Conservation (phyloP, 177 flowering plant genomes). For the Vitis hybrid region DNA sequence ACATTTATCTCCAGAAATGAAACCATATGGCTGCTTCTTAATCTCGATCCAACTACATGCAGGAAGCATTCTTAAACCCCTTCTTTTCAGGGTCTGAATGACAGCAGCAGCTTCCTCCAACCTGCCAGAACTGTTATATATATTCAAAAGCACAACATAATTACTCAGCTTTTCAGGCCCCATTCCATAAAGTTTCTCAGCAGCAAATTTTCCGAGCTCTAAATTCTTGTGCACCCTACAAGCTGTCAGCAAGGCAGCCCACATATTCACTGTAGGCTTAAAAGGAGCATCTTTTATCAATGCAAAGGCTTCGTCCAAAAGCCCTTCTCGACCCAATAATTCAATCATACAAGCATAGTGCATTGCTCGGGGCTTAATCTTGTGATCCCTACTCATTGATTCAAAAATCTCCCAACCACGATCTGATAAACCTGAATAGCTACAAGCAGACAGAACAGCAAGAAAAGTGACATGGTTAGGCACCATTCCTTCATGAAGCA, state of each 20-base stretch:
- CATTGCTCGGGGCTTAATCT: constrained; percentile 76
- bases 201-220: constrained; percentile 80
- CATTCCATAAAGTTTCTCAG: constrained; percentile 73
- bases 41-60: constrained; percentile 82
- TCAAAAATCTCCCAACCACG: constrained; percentile 73
- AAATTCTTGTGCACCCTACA: constrained; percentile 69
- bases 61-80: constrained; percentile 65
- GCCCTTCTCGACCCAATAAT: constrained; percentile 70
- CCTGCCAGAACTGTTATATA: constrained; percentile 59
- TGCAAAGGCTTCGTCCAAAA: constrained; percentile 68
- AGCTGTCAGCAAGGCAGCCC: constrained; percentile 87
- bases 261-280: constrained; percentile 71
- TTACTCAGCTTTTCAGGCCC: constrained; percentile 73
- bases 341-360: constrained; percentile 87
- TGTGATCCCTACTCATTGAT: constrained; percentile 58
- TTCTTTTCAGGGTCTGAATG: constrained; percentile 46
- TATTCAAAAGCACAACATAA: constrained; percentile 70
- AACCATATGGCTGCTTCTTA: constrained; percentile 48
- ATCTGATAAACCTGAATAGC: constrained; percentile 63
- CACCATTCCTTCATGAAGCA: constrained; percentile 54
- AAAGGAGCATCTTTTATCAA: constrained; percentile 69
- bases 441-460: constrained; percentile 75
- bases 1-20: constrained; percentile 58
- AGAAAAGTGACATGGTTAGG: constrained; percentile 89
- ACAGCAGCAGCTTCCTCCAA: constrained; percentile 64